A percentile compares a stretch with the other conserved stretches of the same genome.
phyloP scores from a whole-genome alignment of 805 yeast species.

The Komagataella ulmi region DNA sequence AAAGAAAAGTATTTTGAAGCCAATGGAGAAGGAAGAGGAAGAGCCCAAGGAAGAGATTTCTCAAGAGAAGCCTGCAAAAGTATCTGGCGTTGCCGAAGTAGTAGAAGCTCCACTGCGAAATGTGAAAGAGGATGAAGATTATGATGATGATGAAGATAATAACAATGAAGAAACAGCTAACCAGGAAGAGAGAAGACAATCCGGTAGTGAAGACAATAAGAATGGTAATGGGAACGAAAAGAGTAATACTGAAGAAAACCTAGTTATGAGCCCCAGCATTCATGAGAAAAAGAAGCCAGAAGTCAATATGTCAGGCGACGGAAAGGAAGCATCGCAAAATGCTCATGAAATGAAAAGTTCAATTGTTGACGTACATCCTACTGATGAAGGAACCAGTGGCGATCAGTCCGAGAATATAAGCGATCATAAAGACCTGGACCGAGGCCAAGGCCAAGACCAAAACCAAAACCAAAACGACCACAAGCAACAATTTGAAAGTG shows the following conservation, averaged over 20 bases:
- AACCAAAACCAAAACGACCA: not conserved
- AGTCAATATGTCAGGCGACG: not conserved
- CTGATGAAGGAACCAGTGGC: not conserved
- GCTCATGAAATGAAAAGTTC: not conserved
- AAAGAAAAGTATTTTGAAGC: slow-evolving; percentile 14
- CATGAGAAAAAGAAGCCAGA: not conserved
- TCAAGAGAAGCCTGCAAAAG: not conserved
- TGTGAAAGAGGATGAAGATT: slow-evolving; percentile 23
- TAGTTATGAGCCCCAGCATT: not conserved
- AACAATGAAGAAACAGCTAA: slow-evolving; percentile 3
- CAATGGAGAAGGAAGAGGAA: slow-evolving; percentile 16
- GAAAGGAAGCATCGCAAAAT: not conserved
- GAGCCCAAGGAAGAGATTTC: slow-evolving; percentile 3
- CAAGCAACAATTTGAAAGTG: not conserved
- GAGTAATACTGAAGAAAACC: not conserved
- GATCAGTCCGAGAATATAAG: not conserved
- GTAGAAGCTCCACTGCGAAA: slow-evolving; percentile 17
- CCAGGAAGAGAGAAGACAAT: slow-evolving; percentile 1
- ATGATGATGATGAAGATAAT: slow-evolving; percentile 19
- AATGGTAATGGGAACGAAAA: not conserved
- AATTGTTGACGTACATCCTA: not conserved
- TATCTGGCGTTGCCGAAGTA: not conserved
- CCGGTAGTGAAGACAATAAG: not conserved
- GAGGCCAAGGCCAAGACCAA: not conserved
- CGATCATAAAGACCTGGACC: not conserved